A percentile compares a stretch with the other conserved stretches of the same genome.
Evolutionary conservation across 768 basidiomycete genomes (phyloP).

Genomic region (Lactifluus subvellereus): DNA sequence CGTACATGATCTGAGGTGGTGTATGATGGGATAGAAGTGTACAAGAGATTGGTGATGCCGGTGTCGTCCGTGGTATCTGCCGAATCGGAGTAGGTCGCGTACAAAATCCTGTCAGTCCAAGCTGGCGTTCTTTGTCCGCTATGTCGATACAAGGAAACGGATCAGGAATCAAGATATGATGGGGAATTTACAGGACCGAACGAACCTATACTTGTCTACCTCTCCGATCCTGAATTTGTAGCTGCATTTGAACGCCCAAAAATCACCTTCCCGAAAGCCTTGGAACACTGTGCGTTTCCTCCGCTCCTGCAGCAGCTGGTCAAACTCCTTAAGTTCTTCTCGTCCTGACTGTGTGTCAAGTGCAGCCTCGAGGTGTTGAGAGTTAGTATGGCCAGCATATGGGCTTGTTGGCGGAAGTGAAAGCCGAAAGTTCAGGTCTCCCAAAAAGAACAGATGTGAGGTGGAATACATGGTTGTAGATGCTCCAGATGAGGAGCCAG

Average conservation of each 20-base stretch:
- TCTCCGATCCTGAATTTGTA: conserved; percentile 84
- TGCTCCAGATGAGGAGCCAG: conserved; percentile 33
- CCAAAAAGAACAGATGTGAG: conserved; percentile 88
- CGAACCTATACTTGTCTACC: conserved; percentile 76
- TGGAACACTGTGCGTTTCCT: conserved; percentile 60
- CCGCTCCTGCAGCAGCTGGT: conserved; percentile 63
- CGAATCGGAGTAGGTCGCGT: conserved; percentile 67
- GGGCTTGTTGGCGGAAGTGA: conserved; percentile 53
- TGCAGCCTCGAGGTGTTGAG: conserved; percentile 37
- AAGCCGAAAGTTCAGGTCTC: conserved; percentile 90
- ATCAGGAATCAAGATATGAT: conserved; percentile 11
- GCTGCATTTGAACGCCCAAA: conserved; percentile 82
- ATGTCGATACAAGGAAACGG: conserved; percentile 1
- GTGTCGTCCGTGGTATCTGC: conserved; percentile 46
- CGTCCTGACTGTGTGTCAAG: conserved; percentile 39
- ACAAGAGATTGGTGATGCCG: conserved; percentile 58
- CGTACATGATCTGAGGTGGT: conserved; percentile 87
- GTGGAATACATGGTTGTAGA: conserved; percentile 72
- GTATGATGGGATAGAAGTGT: conserved; percentile 77
- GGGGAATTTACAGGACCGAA: conserved; percentile 5
- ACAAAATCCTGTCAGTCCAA: conserved; percentile 92
- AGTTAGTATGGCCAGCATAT: conserved; percentile 33
- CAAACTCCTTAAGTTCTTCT: conserved; percentile 60
- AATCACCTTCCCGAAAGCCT: conserved; percentile 77
- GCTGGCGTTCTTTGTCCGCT: conserved; percentile 73